phyloP scores from a whole-genome alignment of 371 early-diverging fungal species.

The Mucor lusitanicus region DNA sequence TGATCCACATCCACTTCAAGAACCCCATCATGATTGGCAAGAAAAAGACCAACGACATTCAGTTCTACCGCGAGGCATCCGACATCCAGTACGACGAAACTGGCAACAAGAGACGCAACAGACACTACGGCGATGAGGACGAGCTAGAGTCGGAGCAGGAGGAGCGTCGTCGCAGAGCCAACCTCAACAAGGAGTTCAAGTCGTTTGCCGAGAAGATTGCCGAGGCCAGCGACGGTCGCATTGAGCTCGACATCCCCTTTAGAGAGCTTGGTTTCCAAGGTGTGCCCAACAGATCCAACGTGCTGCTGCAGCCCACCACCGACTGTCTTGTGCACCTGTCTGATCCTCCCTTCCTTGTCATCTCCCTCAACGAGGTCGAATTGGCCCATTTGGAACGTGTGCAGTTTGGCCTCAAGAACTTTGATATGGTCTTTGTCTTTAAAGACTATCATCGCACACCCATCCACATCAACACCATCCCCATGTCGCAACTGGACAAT shows the following conservation, averaged over 20 bases:
- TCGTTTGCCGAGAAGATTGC: conserved; percentile 92
- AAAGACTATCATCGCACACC: conserved; percentile 92
- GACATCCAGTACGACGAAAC: conserved; percentile 98
- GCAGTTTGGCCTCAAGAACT: conserved; percentile 97
- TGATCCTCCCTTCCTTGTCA: conserved; percentile 96
- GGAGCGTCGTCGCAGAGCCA: conserved; percentile 84
- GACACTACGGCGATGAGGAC: conserved; percentile 96
- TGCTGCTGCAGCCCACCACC: conserved; percentile 94
- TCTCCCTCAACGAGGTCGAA: conserved; percentile 96
- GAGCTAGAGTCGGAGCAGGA: conserved; percentile 96
- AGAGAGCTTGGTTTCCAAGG: conserved; percentile 97
- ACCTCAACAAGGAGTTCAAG: conserved; percentile 94
- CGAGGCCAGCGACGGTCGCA: conserved; percentile 77
- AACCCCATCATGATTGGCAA: conserved; percentile 97
- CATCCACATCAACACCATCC: conserved; percentile 97
- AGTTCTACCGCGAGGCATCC: conserved; percentile 98
- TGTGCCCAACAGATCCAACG: conserved; percentile 95
- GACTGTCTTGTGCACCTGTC: conserved; percentile 97
- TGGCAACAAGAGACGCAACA: conserved; percentile 86
- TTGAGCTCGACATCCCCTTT: conserved; percentile 95
- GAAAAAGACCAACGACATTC: conserved; percentile 98
- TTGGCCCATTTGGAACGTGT: conserved; percentile 98
- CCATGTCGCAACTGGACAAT: conserved; percentile 91
- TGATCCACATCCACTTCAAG: conserved; percentile 96
- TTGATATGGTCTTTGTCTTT: conserved; percentile 99